These are phyloP conservation scores for Neoboletus magnificus DNA, from an alignment of 768 basidiomycete genomes.

Conservation along the genomic window DNA sequence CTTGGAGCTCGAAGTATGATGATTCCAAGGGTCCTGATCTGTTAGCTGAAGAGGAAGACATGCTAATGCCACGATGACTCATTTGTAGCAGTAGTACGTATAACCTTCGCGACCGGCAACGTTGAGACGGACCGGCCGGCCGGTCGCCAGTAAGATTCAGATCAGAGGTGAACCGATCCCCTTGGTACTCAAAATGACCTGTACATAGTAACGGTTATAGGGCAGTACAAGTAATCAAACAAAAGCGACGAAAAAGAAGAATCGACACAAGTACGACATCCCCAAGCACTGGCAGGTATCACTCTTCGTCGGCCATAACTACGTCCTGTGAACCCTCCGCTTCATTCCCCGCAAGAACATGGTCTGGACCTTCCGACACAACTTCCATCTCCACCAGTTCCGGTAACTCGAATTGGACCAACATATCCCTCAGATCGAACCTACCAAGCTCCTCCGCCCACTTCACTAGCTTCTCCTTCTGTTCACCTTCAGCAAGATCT, in stretches of 20 bases:
- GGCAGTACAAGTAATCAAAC: not conserved
- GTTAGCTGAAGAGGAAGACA: constrained; percentile 3
- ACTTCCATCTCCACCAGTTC: constrained; percentile 11
- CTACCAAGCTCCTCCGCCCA: constrained; percentile 21
- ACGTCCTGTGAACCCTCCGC: not conserved
- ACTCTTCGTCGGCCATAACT: constrained; percentile 3
- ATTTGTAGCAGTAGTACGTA: no score
- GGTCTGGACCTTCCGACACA: not conserved
- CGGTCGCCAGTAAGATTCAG: not conserved
- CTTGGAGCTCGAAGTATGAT: constrained; percentile 22
- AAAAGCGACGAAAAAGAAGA: not conserved
- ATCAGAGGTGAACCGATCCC: not conserved
- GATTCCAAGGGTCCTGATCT: not conserved
- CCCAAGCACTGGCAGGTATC: not conserved
- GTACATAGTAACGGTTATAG: not conserved
- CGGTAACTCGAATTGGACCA: constrained; percentile 16
- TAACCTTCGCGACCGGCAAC: not conserved
- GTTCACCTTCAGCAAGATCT: constrained; percentile 17
- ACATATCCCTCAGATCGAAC: constrained; percentile 22
- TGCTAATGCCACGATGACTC: not conserved
- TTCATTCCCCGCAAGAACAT: not conserved
- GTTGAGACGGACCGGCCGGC: not conserved
- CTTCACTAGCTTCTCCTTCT: constrained; percentile 11
- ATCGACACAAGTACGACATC: not conserved
- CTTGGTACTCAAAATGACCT: not conserved